Base-by-base conservation (phyloP, 306 rosid genomes). In the Chamaecrista fasciculata region DNA sequence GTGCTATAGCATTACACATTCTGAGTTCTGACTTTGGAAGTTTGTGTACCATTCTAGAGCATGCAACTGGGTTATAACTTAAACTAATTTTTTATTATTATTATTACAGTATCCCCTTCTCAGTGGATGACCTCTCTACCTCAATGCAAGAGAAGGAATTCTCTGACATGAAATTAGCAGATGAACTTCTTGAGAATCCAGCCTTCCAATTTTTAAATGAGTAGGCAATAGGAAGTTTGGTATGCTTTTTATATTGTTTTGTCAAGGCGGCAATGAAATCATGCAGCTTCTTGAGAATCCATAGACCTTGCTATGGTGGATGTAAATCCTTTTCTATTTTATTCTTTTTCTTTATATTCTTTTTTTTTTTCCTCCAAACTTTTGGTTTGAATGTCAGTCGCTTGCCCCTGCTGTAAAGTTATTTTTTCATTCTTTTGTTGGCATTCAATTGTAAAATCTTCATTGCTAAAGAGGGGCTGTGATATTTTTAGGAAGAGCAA, bases 81-180 rank as follows among this genome's bases (percentile, higher is more conserved):
- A 34, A 36, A 65, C 55, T 62, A 39, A 59, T 34, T 44, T 49
- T 0, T 62, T 29, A 43, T 66, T 71, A 71, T 80, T 71, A 23
- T 62, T 80, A 68, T 28, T 58, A 40, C 97, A 95, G 97, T 85
- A 91, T 91, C 28, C 99, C 96, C 42, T 95, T 95, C 87, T 89
- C 99, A 69, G 97, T 91, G 29, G 99, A 95, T 26, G 99, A 95
- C 81, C 91, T 95, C 76, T 89, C 97, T 18, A 89, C 94, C 9
- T 72, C 96, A 29, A 63, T 87, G 78, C 91, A 87, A 81, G 92
- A 87, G 79, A 95, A 81, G 84, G 97, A 95, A 5, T 95, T 95
- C 84, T 76, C 93, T 0, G 97, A 86, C 26, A 86, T 95, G 82
- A 84, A 86, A 83, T 78, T 93, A 18, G 91, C 97, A 3, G 97